phyloP scores from a whole-genome alignment of 192 early-diverging fungal genomes.

The Backusella macrospora region DNA sequence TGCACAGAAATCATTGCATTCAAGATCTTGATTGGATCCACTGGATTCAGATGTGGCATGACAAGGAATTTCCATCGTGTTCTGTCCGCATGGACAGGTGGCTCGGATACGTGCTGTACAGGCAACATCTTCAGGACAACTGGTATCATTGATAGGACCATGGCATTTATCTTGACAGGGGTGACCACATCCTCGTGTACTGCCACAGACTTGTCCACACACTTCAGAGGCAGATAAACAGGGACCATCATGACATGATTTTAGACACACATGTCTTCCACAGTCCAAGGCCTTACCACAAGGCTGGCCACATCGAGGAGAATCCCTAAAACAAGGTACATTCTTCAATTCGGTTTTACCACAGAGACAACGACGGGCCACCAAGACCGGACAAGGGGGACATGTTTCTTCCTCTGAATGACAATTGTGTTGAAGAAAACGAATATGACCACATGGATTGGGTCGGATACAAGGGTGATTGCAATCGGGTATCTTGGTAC shows the following conservation, averaged over 20 bases:
- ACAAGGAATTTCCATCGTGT: constrained; percentile 63
- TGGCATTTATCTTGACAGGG: constrained; percentile 78
- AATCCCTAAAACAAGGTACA: constrained; percentile 77
- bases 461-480: constrained; percentile 68
- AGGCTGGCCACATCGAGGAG: constrained; percentile 68
- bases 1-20: constrained; percentile 85
- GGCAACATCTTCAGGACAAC: constrained; percentile 75
- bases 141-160: constrained; percentile 41
- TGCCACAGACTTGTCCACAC: constrained; percentile 76
- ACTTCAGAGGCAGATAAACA: constrained; percentile 58
- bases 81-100: constrained; percentile 77
- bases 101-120: constrained; percentile 65
- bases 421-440: constrained; percentile 74
- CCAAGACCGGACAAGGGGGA: constrained; percentile 88
- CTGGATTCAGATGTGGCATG: constrained; percentile 54
- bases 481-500: constrained; percentile 74
- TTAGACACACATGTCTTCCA: constrained; percentile 79
- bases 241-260: constrained; percentile 80
- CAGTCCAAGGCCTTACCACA: constrained; percentile 62
- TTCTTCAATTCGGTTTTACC: constrained; percentile 77
- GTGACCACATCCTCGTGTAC: constrained; percentile 85
- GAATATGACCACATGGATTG: constrained; percentile 78
- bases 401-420: constrained; percentile 85
- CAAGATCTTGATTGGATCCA: constrained; percentile 52
- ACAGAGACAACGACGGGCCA: constrained; percentile 73